A percentile compares a stretch with the other conserved stretches of the same genome.
Evolutionary conservation across 768 basidiomycete genomes (phyloP).

Genomic region (Coprinopsis cinerea): DNA sequence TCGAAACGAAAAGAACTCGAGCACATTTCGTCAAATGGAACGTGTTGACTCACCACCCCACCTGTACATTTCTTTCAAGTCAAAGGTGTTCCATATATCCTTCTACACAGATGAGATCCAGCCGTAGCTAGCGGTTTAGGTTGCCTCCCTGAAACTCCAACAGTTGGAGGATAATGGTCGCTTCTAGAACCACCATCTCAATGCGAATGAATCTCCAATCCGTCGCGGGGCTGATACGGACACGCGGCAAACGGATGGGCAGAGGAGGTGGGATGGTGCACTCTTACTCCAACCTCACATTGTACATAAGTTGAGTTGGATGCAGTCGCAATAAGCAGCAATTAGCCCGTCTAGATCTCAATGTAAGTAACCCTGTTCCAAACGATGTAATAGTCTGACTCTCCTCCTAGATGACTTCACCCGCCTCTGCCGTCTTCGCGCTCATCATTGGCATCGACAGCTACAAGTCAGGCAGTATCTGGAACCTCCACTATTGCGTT

Average conservation of each 20-base stretch:
- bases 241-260: not conserved
- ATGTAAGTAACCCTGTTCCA: too few relatives aligned
- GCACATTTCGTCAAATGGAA: too few relatives aligned
- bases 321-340: too few relatives aligned
- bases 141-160: not conserved
- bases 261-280: too few relatives aligned
- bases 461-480: constrained; percentile 59
- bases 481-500: constrained; percentile 61
- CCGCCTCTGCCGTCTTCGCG: constrained; percentile 44
- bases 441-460: constrained; percentile 65
- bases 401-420: not conserved
- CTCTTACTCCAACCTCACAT: too few relatives aligned
- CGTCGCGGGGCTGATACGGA: not conserved
- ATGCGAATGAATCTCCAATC: not conserved
- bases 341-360: too few relatives aligned
- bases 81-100: too few relatives aligned
- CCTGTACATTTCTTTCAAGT: too few relatives aligned
- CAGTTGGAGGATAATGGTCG: not conserved
- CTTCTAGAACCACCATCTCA: not conserved
- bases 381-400: not conserved
- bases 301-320: too few relatives aligned
- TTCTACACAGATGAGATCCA: not conserved
- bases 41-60: too few relatives aligned
- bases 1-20: too few relatives aligned
- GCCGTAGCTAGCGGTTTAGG: not conserved